Evolutionary conservation across 2,329 filamentous ascomycete species (phyloP).

Genomic region (Pestalotiopsis sp.): DNA sequence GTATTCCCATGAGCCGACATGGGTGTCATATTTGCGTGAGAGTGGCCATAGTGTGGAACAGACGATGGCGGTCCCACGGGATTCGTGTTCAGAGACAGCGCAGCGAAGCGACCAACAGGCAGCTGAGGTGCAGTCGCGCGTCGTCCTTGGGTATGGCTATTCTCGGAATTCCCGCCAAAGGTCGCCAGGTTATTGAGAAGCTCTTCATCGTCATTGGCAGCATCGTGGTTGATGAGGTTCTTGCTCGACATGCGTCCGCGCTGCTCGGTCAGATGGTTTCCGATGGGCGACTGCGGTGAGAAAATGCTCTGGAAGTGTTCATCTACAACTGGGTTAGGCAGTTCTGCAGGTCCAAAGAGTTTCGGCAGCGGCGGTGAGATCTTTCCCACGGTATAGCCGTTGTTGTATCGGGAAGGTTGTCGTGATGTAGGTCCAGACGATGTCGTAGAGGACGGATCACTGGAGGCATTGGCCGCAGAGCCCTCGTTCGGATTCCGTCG

Average conservation of each 20-base stretch:
- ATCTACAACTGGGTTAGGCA: conserved; percentile 59
- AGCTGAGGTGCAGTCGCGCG: conserved; percentile 74
- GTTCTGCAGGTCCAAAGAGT: conserved; percentile 57
- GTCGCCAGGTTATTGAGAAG: conserved; percentile 70
- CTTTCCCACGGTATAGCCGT: conserved; percentile 60
- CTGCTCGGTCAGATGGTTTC: conserved; percentile 64
- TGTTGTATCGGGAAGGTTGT: conserved; percentile 63
- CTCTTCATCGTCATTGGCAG: conserved; percentile 70
- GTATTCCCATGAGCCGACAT: conserved; percentile 31
- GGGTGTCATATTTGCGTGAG: conserved; percentile 13
- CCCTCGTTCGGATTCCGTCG: conserved; percentile 58
- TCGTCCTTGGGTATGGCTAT: conserved; percentile 61
- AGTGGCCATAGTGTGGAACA: conserved; percentile 47
- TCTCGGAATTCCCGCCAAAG: conserved; percentile 66
- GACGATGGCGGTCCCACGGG: conserved; percentile 54
- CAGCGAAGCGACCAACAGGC: conserved; percentile 68
- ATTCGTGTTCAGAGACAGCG: conserved; percentile 73
- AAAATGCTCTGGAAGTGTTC: conserved; percentile 66
- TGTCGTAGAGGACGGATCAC: conserved; percentile 42
- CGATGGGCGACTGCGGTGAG: conserved; percentile 74
- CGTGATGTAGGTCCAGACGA: conserved; percentile 50
- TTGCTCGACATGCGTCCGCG: conserved; percentile 66
- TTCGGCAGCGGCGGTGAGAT: conserved; percentile 63
- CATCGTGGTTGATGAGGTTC: conserved; percentile 71
- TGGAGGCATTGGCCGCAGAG: conserved; percentile 40